phyloP scores from a whole-genome alignment of 2,329 filamentous ascomycete species.

The Botryosphaeria dothidea region DNA sequence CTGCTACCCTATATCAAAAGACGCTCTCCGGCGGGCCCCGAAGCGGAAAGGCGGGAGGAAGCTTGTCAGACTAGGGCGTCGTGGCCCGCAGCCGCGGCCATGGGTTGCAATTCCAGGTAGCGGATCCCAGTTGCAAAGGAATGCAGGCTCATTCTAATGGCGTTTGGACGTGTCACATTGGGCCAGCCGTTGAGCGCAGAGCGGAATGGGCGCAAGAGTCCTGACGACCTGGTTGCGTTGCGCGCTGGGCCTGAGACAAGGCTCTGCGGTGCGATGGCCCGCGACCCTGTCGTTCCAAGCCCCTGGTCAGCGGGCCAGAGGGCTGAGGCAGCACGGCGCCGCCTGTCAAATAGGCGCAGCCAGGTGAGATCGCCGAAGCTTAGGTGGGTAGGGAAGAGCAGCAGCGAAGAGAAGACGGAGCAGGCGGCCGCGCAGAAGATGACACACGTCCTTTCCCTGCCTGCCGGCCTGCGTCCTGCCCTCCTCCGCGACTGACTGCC shows the following conservation, averaged over 20 bases:
- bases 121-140: conserved; percentile 39
- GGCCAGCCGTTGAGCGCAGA: conserved; percentile 13
- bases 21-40: neutral
- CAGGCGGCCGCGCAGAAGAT: conserved; percentile 24
- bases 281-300: conserved; percentile 9
- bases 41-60: conserved; percentile 32
- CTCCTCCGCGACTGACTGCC: neutral
- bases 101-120: conserved; percentile 43
- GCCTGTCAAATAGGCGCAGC: neutral
- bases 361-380: neutral
- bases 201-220: neutral
- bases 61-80: conserved; percentile 41
- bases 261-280: conserved; percentile 14
- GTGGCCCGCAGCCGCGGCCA: conserved; percentile 45
- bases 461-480: conserved; percentile 24
- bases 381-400: neutral
- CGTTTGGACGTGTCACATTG: conserved; percentile 17
- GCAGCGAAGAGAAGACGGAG: neutral
- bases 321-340: conserved; percentile 8
- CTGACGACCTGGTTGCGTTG: conserved; percentile 12
- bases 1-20: conserved; percentile 18
- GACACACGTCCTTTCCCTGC: conserved; percentile 25
- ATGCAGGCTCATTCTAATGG: conserved; percentile 16
- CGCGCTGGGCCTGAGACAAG: conserved; percentile 11
- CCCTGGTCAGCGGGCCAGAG: conserved; percentile 13